A percentile compares a stretch with the other conserved stretches of the same genome.
Conservation (phyloP, 768 basidiomycete species). For the Auricularia sp. region DNA sequence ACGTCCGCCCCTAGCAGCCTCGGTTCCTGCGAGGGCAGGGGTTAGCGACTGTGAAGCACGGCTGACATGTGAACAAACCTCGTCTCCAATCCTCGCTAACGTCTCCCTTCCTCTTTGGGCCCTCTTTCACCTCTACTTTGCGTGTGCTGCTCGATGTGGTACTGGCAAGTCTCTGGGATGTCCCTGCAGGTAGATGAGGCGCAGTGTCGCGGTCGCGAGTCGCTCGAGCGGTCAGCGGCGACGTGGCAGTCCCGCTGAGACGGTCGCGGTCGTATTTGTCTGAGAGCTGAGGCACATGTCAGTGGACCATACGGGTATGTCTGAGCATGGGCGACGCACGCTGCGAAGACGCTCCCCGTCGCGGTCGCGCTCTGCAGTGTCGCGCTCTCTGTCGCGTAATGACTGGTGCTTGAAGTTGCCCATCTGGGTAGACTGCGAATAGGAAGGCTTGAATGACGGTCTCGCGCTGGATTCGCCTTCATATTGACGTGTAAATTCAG, state of each 20-base stretch:
- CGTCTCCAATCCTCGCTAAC: conserved; percentile 77
- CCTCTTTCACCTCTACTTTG: conserved; percentile 42
- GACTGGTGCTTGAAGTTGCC: conserved; percentile 89
- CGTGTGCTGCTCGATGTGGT: background rate
- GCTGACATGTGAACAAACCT: conserved; percentile 34
- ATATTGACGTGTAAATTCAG: background rate
- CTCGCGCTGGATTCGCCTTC: conserved; percentile 42
- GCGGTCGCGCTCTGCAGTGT: conserved; percentile 33
- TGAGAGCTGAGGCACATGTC: conserved; percentile 46
- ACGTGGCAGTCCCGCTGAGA: conserved; percentile 30
- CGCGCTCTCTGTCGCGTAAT: conserved; percentile 36
- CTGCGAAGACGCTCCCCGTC: conserved; percentile 55
- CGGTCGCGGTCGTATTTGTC: conserved; percentile 72
- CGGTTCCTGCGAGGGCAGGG: conserved; percentile 28
- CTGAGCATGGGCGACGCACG: conserved; percentile 31
- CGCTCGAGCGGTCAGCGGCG: background rate
- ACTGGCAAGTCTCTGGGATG: conserved; percentile 19
- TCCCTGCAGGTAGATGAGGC: conserved; percentile 42
- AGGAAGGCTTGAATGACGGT: conserved; percentile 58
- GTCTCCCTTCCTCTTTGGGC: conserved; percentile 59
- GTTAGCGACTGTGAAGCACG: conserved; percentile 4
- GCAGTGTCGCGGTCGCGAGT: conserved; percentile 35
- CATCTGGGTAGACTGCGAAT: conserved; percentile 84
- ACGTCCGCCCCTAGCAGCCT: conserved; percentile 40
- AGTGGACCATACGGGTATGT: background rate